Evolutionary conservation across 2,329 filamentous ascomycete species (phyloP).

Genomic region (Dactylella cylindrospora): DNA sequence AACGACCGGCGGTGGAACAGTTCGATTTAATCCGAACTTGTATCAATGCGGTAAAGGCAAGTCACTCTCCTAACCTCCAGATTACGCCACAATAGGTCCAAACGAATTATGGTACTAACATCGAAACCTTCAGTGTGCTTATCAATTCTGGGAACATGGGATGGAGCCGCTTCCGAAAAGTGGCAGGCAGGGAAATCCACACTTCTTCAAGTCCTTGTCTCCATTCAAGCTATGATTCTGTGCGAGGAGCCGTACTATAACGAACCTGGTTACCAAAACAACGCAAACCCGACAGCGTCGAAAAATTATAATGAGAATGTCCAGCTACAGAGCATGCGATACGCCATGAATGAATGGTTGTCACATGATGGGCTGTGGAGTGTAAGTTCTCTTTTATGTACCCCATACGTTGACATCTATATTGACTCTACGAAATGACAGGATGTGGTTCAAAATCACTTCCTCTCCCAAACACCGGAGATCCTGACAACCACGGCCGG

Average conservation of each 20-base stretch:
- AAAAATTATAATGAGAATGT: slow-evolving; percentile 22
- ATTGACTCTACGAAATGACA: background rate
- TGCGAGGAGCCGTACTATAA: slow-evolving; percentile 60
- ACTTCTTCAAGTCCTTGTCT: slow-evolving; percentile 59
- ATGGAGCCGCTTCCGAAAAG: slow-evolving; percentile 52
- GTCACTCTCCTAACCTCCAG: slow-evolving; percentile 22
- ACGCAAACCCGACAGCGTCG: background rate
- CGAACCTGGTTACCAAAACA: slow-evolving; percentile 54
- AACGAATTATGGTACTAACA: background rate
- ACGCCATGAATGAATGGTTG: slow-evolving; percentile 23
- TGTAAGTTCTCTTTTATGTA: too few species aligned
- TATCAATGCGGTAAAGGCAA: slow-evolving; percentile 57
- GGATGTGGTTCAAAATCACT: slow-evolving; percentile 32
- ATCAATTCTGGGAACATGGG: slow-evolving; percentile 58
- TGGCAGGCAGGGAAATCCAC: slow-evolving; percentile 58
- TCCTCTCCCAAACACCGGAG: slow-evolving; percentile 12
- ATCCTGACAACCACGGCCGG: slow-evolving; percentile 13
- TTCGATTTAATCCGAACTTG: slow-evolving; percentile 59
- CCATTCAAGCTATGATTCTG: slow-evolving; percentile 62
- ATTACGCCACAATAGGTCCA: background rate
- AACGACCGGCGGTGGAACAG: slow-evolving; percentile 54
- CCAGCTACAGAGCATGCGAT: slow-evolving; percentile 13
- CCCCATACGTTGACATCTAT: background rate
- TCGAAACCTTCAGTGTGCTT: slow-evolving; percentile 54
- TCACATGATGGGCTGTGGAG: slow-evolving; percentile 15